Conservation (phyloP, 805 yeast genomes). For the Starmerella powellii region DNA sequence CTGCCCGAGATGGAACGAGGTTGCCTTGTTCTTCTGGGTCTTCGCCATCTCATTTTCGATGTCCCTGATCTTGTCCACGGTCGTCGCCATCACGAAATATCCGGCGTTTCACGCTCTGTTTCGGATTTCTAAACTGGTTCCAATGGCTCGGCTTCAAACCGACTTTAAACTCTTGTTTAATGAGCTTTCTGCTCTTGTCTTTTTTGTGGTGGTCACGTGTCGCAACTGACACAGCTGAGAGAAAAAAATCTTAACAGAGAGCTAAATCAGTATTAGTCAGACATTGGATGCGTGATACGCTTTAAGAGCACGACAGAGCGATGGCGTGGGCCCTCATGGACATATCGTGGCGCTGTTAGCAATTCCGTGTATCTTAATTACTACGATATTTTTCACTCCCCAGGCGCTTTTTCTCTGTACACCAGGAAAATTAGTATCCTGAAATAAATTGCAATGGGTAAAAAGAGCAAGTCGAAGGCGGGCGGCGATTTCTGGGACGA, state of each 20-base stretch:
- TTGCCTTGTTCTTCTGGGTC: slow-evolving; percentile 96
- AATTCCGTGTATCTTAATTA: too few species aligned
- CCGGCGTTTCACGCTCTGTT: not conserved
- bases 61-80: slow-evolving; percentile 52
- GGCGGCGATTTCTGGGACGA: slow-evolving; percentile 77
- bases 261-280: too few species aligned
- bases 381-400: too few species aligned
- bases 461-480: slow-evolving; percentile 52
- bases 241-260: not conserved
- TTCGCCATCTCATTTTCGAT: slow-evolving; percentile 96
- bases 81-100: slow-evolving; percentile 41
- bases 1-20: slow-evolving; percentile 95
- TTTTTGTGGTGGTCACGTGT: not conserved
- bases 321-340: too few species aligned
- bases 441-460: slow-evolving; percentile 34
- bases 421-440: slow-evolving; percentile 26
- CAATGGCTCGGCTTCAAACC: too few species aligned
- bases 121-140: not conserved
- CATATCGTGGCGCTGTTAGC: too few species aligned
- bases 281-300: too few species aligned
- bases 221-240: not conserved
- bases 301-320: too few species aligned
- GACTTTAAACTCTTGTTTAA: too few species aligned
- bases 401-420: too few species aligned
- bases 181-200: too few species aligned